Evolutionary conservation across 2,329 filamentous ascomycete genomes (phyloP).

Genomic region (Daldinia eschscholtzii): DNA sequence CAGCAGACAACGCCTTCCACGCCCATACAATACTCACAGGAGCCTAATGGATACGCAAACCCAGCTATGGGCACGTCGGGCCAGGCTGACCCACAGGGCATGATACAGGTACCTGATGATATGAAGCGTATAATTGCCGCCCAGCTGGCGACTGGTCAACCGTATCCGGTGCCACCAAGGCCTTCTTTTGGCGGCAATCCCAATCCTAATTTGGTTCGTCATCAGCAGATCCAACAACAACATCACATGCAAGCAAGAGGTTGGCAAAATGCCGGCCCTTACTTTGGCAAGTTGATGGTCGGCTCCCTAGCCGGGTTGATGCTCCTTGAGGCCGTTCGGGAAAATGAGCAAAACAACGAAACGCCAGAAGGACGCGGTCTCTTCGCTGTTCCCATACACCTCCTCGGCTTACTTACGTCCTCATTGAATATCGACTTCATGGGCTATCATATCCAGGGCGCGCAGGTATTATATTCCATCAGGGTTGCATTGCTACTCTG

Average conservation of each 20-base stretch:
- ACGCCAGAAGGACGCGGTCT: conserved; percentile 75
- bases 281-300: conserved; percentile 86
- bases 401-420: conserved; percentile 64
- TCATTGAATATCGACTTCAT: conserved; percentile 65
- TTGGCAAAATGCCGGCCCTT: conserved; percentile 68
- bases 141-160: conserved; percentile 66
- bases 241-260: conserved; percentile 63
- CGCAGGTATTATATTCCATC: conserved; percentile 63
- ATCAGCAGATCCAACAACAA: conserved; percentile 68
- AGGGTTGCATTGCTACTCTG: conserved; percentile 67
- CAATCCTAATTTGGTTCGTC: conserved; percentile 63
- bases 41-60: conserved; percentile 58
- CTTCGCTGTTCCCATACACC: conserved; percentile 71
- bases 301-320: conserved; percentile 92
- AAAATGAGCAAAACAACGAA: conserved; percentile 74
- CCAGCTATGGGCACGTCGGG: conserved; percentile 60
- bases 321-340: conserved; percentile 84
- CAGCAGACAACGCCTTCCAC: conserved; percentile 64
- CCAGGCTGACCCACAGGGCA: conserved; percentile 63
- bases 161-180: conserved; percentile 61
- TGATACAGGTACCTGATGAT: conserved; percentile 75
- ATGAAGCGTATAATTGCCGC: conserved; percentile 73
- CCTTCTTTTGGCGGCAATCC: conserved; percentile 57
- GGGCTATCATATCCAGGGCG: conserved; percentile 64
- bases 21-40: conserved; percentile 65